phyloP scores from a whole-genome alignment of 1,284 basidiomycete species.

The Veloporphyrellus conicus region DNA sequence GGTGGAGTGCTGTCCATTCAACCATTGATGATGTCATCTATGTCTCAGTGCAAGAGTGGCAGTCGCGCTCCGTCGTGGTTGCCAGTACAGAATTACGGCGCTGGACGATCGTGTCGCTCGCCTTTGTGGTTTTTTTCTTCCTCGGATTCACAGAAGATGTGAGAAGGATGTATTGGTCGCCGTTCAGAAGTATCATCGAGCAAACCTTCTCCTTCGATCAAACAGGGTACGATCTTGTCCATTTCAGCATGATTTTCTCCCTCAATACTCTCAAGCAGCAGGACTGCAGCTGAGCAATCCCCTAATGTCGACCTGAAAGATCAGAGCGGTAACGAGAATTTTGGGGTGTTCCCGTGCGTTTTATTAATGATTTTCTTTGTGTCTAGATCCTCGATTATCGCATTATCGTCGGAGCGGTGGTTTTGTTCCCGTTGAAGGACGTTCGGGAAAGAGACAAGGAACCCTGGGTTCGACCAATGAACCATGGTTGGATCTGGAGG shows the following conservation, averaged over 20 bases:
- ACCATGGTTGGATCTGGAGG: background rate
- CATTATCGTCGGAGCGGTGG: background rate
- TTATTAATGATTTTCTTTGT: background rate
- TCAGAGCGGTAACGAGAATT: constrained; percentile 1
- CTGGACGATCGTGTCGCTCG: constrained; percentile 16
- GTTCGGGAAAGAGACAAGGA: background rate
- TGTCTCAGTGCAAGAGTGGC: constrained; percentile 14
- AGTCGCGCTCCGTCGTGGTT: background rate
- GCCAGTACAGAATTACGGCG: constrained; percentile 18
- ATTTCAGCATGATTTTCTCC: background rate
- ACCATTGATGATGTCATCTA: constrained; percentile 8
- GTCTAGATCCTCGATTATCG: background rate
- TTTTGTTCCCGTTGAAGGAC: background rate
- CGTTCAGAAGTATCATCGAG: constrained; percentile 6
- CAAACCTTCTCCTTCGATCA: background rate
- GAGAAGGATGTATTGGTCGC: constrained; percentile 15
- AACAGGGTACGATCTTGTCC: constrained; percentile 3
- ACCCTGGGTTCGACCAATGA: background rate
- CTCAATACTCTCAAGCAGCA: constrained; percentile 1
- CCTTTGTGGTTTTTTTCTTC: constrained; percentile 23
- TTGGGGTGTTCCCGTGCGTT: background rate
- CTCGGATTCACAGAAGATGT: constrained; percentile 25
- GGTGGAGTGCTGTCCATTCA: constrained; percentile 21
- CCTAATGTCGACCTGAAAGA: background rate
- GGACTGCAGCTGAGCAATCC: background rate